A percentile compares a stretch with the other conserved stretches of the same genome.
Evolutionary conservation across 176 grass and related monocot species (phyloP).

Genomic region (Juncus inflexus): DNA sequence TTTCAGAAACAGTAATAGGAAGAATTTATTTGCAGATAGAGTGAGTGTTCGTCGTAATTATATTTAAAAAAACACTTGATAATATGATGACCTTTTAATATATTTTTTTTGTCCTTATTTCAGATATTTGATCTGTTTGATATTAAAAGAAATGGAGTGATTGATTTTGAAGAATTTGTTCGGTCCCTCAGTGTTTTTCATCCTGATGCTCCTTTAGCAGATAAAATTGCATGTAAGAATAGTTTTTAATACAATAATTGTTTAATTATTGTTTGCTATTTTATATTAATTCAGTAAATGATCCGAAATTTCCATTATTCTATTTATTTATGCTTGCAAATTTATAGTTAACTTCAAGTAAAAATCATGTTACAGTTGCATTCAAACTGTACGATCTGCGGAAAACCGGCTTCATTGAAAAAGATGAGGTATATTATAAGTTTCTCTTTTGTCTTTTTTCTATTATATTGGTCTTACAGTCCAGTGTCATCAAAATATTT

Average conservation of each 20-base stretch:
- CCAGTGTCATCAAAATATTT: neutral
- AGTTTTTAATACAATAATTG: neutral
- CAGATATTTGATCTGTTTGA: constrained; percentile 97
- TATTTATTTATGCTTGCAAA: neutral
- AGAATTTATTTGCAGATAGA: constrained; percentile 70
- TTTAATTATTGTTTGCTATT: too few species aligned
- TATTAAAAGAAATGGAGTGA: constrained; percentile 60
- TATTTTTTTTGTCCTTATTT: neutral
- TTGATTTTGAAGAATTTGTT: constrained; percentile 83
- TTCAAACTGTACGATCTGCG: constrained; percentile 87
- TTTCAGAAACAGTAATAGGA: constrained; percentile 60
- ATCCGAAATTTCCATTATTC: neutral
- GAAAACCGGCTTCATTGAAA: constrained; percentile 64
- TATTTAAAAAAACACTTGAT: neutral
- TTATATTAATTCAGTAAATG: neutral
- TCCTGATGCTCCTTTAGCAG: constrained; percentile 47
- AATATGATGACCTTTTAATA: too few species aligned
- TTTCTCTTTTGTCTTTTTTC: neutral
- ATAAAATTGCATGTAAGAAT: constrained; percentile 74
- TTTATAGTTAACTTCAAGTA: constrained; percentile 1
- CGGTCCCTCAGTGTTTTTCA: constrained; percentile 77
- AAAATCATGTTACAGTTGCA: constrained; percentile 52
- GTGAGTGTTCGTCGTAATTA: constrained; percentile 15
- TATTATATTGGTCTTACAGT: constrained; percentile 12
- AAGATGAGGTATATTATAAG: constrained; percentile 48